These are phyloP conservation scores for Xylariales sp. DNA, from an alignment of 2,329 filamentous ascomycete genomes.

Conservation along the genomic window DNA sequence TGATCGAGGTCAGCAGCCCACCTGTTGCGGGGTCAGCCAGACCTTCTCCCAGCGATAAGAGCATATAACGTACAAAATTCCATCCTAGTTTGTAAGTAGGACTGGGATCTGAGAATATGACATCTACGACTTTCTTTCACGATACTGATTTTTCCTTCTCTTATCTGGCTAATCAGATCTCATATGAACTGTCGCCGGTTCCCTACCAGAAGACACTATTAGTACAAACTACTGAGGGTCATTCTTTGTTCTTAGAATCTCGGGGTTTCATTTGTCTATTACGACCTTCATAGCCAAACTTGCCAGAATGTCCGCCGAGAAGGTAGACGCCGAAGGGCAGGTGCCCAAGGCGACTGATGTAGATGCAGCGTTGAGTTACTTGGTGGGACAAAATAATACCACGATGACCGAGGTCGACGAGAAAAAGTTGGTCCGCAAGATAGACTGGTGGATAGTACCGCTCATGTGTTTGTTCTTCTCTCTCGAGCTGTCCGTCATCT, in stretches of 20 bases:
- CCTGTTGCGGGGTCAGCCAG: not conserved
- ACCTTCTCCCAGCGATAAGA: too few relatives aligned
- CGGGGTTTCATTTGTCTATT: too few relatives aligned
- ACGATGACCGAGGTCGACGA: constrained; percentile 19
- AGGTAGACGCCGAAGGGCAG: constrained; percentile 12
- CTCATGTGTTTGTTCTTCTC: constrained; percentile 20
- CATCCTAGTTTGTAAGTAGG: too few relatives aligned
- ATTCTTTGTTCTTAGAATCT: too few relatives aligned
- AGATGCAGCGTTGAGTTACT: constrained; percentile 20
- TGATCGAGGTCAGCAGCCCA: not conserved
- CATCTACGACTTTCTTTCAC: not conserved
- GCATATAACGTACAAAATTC: too few relatives aligned
- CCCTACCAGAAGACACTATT: too few relatives aligned
- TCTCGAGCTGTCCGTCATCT: not conserved
- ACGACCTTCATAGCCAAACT: too few relatives aligned
- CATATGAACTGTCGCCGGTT: too few relatives aligned
- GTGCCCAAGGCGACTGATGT: constrained; percentile 13
- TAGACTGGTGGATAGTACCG: constrained; percentile 26
- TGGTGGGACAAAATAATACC: constrained; percentile 14
- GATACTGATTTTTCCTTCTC: not conserved
- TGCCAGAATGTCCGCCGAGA: constrained; percentile 13
- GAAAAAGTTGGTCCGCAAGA: constrained; percentile 22
- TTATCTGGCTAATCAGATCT: not conserved
- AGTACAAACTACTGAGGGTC: too few relatives aligned
- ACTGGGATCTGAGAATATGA: too few relatives aligned